These are phyloP conservation scores for Leccinum holopus DNA, from an alignment of 1,284 basidiomycete genomes.

Conservation along the genomic window DNA sequence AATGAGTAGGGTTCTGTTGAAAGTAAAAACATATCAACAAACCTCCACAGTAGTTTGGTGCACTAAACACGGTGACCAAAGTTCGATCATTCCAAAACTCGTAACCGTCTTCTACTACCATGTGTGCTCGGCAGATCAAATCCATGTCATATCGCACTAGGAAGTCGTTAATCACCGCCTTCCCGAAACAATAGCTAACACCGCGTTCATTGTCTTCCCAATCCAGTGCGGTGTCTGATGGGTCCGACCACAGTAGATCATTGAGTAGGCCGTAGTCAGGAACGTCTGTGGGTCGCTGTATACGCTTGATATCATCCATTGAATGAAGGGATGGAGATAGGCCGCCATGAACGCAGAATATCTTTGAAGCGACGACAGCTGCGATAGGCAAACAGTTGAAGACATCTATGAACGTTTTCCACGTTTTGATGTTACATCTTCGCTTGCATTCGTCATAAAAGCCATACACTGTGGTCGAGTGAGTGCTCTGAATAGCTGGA, in stretches of 20 bases:
- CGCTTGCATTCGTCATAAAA: conserved; percentile 99
- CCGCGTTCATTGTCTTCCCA: conserved; percentile 99
- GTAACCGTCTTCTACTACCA: conserved; percentile 99
- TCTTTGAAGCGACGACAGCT: conserved; percentile 98
- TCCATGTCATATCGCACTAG: conserved; percentile 95
- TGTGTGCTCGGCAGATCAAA: conserved; percentile 98
- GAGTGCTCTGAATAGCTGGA: conserved; percentile 15
- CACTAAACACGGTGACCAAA: conserved; percentile 97
- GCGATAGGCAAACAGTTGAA: conserved; percentile 99
- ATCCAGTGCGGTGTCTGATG: conserved; percentile 94
- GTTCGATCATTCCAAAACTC: conserved; percentile 99
- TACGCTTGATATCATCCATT: conserved; percentile 99
- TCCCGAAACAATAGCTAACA: conserved; percentile 99
- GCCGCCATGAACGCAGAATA: conserved; percentile 99
- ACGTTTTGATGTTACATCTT: conserved; percentile 98
- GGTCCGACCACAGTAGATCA: conserved; percentile 98
- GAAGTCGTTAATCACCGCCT: conserved; percentile 97
- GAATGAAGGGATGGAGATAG: conserved; percentile 96
- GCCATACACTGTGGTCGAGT: conserved; percentile 76
- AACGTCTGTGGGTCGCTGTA: conserved; percentile 97
- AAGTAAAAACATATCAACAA: conserved; percentile 21
- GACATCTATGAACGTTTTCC: conserved; percentile 99
- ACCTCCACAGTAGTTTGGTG: conserved; percentile 98
- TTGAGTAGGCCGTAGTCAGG: conserved; percentile 99
- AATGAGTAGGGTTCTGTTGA: conserved; percentile 18